A percentile compares a stretch with the other conserved stretches of the same genome.
phyloP scores from a whole-genome alignment of 305 asterid genomes.

The Rubia tinctorum region DNA sequence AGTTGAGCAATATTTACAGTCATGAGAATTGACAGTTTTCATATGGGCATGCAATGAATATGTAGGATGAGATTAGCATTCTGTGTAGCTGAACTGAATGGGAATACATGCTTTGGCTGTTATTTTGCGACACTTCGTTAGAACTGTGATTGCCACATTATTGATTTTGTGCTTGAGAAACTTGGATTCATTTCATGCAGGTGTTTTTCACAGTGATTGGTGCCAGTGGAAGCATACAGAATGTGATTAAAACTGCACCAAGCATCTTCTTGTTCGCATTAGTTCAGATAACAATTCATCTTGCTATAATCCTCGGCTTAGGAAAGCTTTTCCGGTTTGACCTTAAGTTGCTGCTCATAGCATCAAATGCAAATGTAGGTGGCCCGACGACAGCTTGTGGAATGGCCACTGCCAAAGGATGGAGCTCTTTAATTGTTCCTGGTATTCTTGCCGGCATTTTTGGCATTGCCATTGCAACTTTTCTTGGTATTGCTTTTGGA shows the following conservation, averaged over 20 bases:
- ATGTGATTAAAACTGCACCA: conserved; percentile 69
- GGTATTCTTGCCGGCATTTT: conserved; percentile 93
- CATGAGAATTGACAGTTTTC: neutral
- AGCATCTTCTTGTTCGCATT: conserved; percentile 71
- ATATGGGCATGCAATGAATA: neutral
- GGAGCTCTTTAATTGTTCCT: conserved; percentile 79
- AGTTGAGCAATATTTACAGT: neutral
- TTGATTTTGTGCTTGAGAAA: neutral
- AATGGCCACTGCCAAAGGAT: conserved; percentile 97
- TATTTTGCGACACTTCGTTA: no score
- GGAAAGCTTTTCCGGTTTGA: conserved; percentile 74
- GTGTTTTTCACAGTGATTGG: conserved; percentile 79
- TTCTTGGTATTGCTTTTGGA: conserved; percentile 84
- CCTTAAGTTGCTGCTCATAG: conserved; percentile 65
- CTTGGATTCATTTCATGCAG: conserved; percentile 24
- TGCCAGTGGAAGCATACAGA: conserved; percentile 76
- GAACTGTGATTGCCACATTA: neutral
- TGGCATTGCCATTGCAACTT: conserved; percentile 83
- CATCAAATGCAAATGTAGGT: conserved; percentile 94
- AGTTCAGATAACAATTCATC: conserved; percentile 76
- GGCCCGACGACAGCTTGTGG: conserved; percentile 98
- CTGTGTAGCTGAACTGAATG: neutral
- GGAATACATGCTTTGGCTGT: neutral
- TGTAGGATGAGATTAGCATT: neutral
- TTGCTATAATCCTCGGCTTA: conserved; percentile 75